These are phyloP conservation scores for Saccharomycopsis fibuligera DNA, from an alignment of 805 yeast genomes.

Conservation along the genomic window DNA sequence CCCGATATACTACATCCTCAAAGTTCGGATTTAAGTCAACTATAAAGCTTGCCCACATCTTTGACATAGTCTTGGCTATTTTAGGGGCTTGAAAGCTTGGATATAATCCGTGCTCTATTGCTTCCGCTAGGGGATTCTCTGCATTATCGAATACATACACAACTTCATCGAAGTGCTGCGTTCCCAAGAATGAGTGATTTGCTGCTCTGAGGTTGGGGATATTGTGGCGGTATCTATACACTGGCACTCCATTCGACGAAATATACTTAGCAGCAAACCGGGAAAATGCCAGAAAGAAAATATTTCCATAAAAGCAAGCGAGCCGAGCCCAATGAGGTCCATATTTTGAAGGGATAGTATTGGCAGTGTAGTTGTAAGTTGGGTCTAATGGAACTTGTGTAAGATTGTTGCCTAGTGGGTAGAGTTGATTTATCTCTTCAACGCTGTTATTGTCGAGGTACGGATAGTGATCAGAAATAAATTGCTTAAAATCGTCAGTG, in stretches of 20 bases:
- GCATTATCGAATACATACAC: not conserved
- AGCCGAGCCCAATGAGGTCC: not conserved
- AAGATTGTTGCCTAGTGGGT: not conserved
- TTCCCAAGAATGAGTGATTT: not conserved
- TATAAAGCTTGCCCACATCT: conserved; percentile 13
- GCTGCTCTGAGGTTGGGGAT: not conserved
- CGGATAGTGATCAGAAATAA: not conserved
- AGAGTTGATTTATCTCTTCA: not conserved
- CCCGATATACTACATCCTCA: too few relatives aligned
- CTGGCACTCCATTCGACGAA: not conserved
- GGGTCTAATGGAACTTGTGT: not conserved
- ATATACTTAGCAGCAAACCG: not conserved
- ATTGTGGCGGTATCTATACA: not conserved
- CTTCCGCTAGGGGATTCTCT: not conserved
- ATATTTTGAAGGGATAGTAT: not conserved
- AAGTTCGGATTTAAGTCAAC: conserved; percentile 35
- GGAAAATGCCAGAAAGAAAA: not conserved
- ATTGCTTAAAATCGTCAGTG: not conserved
- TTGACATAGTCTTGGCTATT: conserved; percentile 6
- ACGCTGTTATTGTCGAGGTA: not conserved
- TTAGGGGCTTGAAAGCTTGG: not conserved
- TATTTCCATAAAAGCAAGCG: not conserved
- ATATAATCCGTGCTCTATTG: not conserved
- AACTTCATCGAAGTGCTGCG: not conserved
- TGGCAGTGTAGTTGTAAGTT: not conserved